Base-by-base conservation (phyloP, 768 basidiomycete species). In the Dentipellis sp. region DNA sequence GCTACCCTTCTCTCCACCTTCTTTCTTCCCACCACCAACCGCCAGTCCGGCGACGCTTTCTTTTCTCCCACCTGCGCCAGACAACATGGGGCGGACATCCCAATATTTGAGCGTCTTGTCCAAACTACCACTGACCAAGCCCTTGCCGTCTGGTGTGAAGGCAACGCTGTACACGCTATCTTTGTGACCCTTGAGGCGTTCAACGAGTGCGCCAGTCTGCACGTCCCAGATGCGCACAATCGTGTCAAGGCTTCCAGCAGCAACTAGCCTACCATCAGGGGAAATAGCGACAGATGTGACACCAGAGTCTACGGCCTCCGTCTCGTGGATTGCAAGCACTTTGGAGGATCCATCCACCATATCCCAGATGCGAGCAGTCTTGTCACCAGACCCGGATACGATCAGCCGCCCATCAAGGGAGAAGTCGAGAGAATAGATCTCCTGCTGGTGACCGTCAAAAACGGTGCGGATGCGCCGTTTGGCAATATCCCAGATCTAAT, bases 341-440 rank as follows among this genome's bases (percentile, higher is more conserved):
- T 75, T 71, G 64, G 70, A 72, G 11, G 64, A 55, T 5, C 74
- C 75, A 11, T 74, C 76, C 48, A 74, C 72, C 68, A 83, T 77
- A 60, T 81, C 77, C 82, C 82, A 84, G 53, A 83, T 77, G 47
- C 78, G 68, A 23, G 80, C 80, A 0, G 79, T 81, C 67, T 77
- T 77, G 70, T 84, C 91, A 2, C 93, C 92, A 0, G 90, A 93
- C 14, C 93, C 94, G 3, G 91, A 93, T 10, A 94, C 90, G 61
- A 95, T 86, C 62, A 88, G 78, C 4, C 83, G 77, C 7, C 94
- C 93, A 62, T 94, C 89, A n/a, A 76, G 71, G 1, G 91, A 90
- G 71, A 94, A 95, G 69, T 90, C 91, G 60, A 97, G 84, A 1
- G 92, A 91, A 71, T 95, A 95, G 65, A 97, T 93, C 65, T 95